Base-by-base conservation (phyloP, 768 basidiomycete species). In the Termitomyces sp. region DNA sequence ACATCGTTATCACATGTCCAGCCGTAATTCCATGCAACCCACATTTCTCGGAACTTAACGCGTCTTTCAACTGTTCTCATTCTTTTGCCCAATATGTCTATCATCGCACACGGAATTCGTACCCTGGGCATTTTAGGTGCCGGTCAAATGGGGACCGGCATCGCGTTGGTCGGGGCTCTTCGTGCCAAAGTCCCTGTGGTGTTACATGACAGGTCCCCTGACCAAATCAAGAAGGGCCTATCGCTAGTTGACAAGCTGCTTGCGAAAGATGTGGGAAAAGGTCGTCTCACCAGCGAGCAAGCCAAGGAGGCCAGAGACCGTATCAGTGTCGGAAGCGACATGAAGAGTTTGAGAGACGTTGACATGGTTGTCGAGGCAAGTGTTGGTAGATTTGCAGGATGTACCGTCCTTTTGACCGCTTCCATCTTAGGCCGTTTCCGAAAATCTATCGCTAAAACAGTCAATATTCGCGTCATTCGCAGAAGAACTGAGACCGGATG, bases 131-230 rank as follows among this genome's bases (percentile, higher is more conserved):
- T 95, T 62, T 79, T 95, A 38, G 90, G 91, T 48, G 87, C 89
- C 20, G 91, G 91, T 51, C 90, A 93, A 70, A 92, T 91, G 90
- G 95, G 95, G 63, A 85, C 91, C 0, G 96, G 95, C 2, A 98
- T 98, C 50, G 92, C 94, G 62, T 82, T 89, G 55, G 93, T 96
- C 44, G 80, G 93, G 20, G 89, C 92, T 41, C 77, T 95, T 26
- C 86, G 89, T 36, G 96, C 95, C 44, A 87, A 86, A 67, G 87
- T 95, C 5, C 86, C 91, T 3, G 92, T 97, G 4, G 77, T 91
- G 38, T 72, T 98, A n/a, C 82, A 92, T 64, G 95, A 98, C 78
- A 78, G 82, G 40, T 93, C 91, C 5, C 65, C 80, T 1, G 78
- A 82, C 26, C 93, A 96, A 69, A 79, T 97, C 48, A 74, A 79